phyloP scores from a whole-genome alignment of 1,284 basidiomycete genomes.

The Ganoderma boninense region DNA sequence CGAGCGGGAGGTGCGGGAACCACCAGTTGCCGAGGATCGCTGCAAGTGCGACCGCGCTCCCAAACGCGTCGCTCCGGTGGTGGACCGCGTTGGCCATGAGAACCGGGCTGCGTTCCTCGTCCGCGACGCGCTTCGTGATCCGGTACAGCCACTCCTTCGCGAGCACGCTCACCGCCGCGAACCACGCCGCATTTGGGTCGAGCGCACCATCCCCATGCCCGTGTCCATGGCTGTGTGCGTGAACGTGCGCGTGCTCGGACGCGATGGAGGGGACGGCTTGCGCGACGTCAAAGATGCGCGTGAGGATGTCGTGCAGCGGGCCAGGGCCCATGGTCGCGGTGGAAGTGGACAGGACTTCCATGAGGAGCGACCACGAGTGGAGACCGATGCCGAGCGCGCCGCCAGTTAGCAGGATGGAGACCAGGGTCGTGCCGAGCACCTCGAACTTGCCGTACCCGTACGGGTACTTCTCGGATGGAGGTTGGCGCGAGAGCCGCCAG shows the following conservation, averaged over 20 bases:
- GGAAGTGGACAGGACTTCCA: slow-evolving; percentile 72
- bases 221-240: slow-evolving; percentile 67
- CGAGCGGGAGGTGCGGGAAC: slow-evolving; percentile 87
- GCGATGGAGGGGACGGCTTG: slow-evolving; percentile 56
- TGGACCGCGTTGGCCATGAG: slow-evolving; percentile 93
- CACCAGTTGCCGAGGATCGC: slow-evolving; percentile 91
- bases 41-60: slow-evolving; percentile 86
- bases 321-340: slow-evolving; percentile 65
- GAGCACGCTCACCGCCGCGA: slow-evolving; percentile 83
- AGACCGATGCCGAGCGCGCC: slow-evolving; percentile 94
- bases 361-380: slow-evolving; percentile 88
- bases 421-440: slow-evolving; percentile 88
- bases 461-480: slow-evolving; percentile 82
- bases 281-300: slow-evolving; percentile 62
- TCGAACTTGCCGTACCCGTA: slow-evolving; percentile 96
- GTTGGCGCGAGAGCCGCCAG: slow-evolving; percentile 87
- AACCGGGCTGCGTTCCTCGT: slow-evolving; percentile 90
- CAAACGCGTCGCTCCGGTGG: slow-evolving; percentile 95
- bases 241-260: slow-evolving; percentile 60
- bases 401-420: slow-evolving; percentile 83
- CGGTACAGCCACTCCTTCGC: slow-evolving; percentile 95
- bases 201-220: slow-evolving; percentile 56
- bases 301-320: slow-evolving; percentile 65
- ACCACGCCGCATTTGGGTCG: slow-evolving; percentile 97
- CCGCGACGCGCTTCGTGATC: slow-evolving; percentile 87